phyloP scores from a whole-genome alignment of 495 filamentous ascomycete species.

The Aspergillus wentii region DNA sequence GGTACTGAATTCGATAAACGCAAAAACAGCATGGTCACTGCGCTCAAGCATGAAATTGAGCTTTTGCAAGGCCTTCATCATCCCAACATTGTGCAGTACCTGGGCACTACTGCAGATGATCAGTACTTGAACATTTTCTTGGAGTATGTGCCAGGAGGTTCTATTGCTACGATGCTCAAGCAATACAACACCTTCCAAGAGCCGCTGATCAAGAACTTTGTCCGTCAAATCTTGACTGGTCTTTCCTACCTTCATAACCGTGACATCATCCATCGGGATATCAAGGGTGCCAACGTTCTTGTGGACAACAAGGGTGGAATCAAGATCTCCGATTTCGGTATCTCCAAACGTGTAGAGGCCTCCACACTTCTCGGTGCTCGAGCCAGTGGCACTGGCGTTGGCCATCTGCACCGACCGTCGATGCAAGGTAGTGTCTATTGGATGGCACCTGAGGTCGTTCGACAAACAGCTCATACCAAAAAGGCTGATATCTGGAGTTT shows the following conservation, averaged over 20 bases:
- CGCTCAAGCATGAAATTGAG: conserved; percentile 92
- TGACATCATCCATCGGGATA: conserved; percentile 97
- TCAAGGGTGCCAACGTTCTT: conserved; percentile 97
- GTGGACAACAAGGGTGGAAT: conserved; percentile 99
- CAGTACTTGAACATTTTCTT: conserved; percentile 98
- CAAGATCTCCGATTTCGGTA: conserved; percentile 99
- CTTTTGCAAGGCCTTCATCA: conserved; percentile 93
- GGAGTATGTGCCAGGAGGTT: conserved; percentile 96
- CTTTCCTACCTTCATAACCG: conserved; percentile 93
- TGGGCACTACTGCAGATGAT: conserved; percentile 87
- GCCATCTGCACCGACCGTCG: conserved; percentile 80
- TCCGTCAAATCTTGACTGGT: conserved; percentile 90
- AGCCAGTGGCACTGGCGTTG: conserved; percentile 39
- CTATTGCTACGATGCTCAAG: conserved; percentile 95
- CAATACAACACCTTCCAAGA: conserved; percentile 94
- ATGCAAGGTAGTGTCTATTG: conserved; percentile 97
- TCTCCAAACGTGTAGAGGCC: conserved; percentile 94
- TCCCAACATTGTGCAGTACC: conserved; percentile 96
- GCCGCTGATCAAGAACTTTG: conserved; percentile 91
- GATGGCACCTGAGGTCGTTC: conserved; percentile 99
- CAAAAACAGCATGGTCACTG: conserved; percentile 97
- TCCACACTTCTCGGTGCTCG: conserved; percentile 56
- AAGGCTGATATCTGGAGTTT: conserved; percentile 99
- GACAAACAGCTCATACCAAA: conserved; percentile 93
- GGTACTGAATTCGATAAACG: conserved; percentile 77